Conservation (phyloP, 2,329 filamentous ascomycete species). For the Capronia epimyces region DNA sequence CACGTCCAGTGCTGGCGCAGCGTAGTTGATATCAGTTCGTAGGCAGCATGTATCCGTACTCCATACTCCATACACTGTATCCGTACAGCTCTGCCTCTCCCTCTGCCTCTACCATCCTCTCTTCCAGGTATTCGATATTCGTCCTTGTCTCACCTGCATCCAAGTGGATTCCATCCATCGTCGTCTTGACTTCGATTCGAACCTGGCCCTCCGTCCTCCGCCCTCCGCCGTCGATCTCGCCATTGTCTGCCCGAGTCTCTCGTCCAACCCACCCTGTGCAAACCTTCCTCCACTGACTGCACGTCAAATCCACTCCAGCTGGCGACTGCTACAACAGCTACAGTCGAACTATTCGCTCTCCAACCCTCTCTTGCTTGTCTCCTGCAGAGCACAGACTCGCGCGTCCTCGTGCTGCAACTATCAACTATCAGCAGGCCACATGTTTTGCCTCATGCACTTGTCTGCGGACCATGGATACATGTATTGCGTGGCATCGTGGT, state of each 20-base stretch:
- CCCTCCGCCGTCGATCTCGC: not conserved
- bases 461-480: no score
- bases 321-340: not conserved
- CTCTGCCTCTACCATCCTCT: not conserved
- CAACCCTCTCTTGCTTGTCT: not conserved
- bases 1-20: not conserved
- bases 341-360: not conserved
- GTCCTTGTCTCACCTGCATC: slow-evolving; percentile 12
- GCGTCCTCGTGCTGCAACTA: slow-evolving; percentile 12
- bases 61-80: not conserved
- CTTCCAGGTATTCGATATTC: not conserved
- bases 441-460: not conserved
- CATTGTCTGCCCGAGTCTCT: not conserved
- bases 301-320: not conserved
- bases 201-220: not conserved
- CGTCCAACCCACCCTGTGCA: not conserved
- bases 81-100: not conserved
- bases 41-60: no score
- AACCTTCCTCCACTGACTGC: not conserved
- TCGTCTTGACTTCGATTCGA: not conserved
- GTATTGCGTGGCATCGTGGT: no score
- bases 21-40: no score
- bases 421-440: slow-evolving; percentile 15
- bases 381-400: slow-evolving; percentile 19
- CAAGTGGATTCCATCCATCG: slow-evolving; percentile 8